Base-by-base conservation (phyloP, 495 filamentous ascomycete species). In the Articulospora tetracladia region DNA sequence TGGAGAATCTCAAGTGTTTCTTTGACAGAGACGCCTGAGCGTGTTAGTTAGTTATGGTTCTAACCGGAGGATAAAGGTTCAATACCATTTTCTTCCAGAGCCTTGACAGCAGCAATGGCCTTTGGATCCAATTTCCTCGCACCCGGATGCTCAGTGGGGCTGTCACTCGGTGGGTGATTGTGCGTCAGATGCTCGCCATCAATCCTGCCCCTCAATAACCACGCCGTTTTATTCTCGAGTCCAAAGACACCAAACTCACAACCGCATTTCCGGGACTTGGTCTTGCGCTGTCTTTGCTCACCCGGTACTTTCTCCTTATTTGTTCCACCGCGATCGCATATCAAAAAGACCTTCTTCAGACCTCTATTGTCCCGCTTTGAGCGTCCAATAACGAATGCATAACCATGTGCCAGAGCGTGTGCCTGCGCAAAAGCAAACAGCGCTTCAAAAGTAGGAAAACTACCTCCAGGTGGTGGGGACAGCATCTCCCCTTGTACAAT, bases 161-260 rank as follows among this genome's bases (percentile, higher is more conserved):
- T 81, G 67, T 82, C 79, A 59, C 79, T 82, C 13, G 80, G 79
- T 2, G 76, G 76, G 58, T 83, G 80, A 59, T 83, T 83, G 59
- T 83, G 80, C 53, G 70, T 67, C 28, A 81, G 68, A 62, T 82
- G 79, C 27, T 65, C 56, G 19, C 72, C 66, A 62, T 81, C 78
- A 8, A 79, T 79, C 25, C 79, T 72, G 64, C 82, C 81, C 41
- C 79, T 74, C 55, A 83, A 74, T 10, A 78, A 78, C 80, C 80
- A 83, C 53, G 82, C 77, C 8, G 78, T 80, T 58, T 79, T 70
- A 62, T 80, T 79, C 65, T 83, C 80, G 20, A 83, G 76, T 26
- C 79, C 80, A 53, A 82, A 83, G 58, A 83, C 82, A 11, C 80
- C 79, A 59, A 83, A 83, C 46, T 77, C 78, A 62, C 80, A 83